A percentile compares a stretch with the other conserved stretches of the same genome.
Evolutionary conservation across 2,329 filamentous ascomycete species (phyloP).

Genomic region (Aspergillus aculeatus): DNA sequence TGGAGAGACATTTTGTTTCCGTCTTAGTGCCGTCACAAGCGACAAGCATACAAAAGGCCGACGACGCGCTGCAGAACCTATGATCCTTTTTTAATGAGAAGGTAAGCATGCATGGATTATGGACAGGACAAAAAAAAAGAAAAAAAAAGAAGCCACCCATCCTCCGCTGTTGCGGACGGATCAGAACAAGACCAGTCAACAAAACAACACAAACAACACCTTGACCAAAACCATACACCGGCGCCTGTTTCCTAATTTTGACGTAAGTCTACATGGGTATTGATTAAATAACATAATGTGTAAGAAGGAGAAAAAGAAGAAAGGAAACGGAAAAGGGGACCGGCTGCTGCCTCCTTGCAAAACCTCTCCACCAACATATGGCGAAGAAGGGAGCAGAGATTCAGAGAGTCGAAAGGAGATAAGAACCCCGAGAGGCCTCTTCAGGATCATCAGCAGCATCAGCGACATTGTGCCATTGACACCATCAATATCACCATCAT

Average conservation of each 20-base stretch:
- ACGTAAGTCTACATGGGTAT: background rate
- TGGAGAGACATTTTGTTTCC: conserved; percentile 9
- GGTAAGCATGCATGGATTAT: background rate
- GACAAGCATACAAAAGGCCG: background rate
- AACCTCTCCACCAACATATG: background rate
- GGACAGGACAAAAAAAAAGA: background rate
- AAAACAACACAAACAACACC: background rate
- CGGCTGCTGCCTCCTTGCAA: background rate
- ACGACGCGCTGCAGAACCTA: background rate
- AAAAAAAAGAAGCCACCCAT: too few relatives aligned
- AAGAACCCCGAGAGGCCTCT: background rate
- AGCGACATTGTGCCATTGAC: background rate
- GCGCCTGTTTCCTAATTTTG: background rate
- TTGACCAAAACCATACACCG: background rate
- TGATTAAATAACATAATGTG: background rate
- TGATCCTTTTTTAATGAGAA: background rate
- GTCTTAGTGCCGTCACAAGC: background rate
- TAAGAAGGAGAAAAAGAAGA: background rate
- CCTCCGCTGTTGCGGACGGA: too few relatives aligned
- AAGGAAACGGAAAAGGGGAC: background rate
- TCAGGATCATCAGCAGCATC: background rate
- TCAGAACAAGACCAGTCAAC: too few relatives aligned
- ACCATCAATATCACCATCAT: too few relatives aligned
- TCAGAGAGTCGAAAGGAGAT: background rate
- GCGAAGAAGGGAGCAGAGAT: background rate